Percentiles rank a stretch among this genome's conserved stretches.
These are phyloP conservation scores for Beauveria varroae DNA, from an alignment of 2,329 filamentous ascomycete genomes.

Conservation along the genomic window DNA sequence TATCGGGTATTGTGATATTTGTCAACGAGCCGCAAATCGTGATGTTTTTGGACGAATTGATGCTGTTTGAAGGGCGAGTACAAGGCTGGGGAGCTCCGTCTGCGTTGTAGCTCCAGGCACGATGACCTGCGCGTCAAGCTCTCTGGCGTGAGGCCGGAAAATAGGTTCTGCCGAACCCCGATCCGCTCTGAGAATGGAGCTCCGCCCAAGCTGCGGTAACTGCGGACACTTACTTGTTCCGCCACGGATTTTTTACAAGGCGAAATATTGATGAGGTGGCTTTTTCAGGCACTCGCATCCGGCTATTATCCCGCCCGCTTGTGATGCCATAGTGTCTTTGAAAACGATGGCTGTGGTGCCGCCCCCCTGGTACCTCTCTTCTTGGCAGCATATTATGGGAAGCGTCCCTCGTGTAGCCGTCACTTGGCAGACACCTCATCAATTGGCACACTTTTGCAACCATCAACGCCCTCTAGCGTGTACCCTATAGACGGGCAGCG, in stretches of 20 bases:
- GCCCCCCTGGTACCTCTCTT: neutral
- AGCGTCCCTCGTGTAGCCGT: neutral
- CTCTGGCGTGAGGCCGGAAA: conserved; percentile 1
- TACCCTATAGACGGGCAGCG: neutral
- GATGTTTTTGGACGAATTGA: conserved; percentile 10
- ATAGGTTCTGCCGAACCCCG: conserved; percentile 7
- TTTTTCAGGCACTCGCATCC: neutral
- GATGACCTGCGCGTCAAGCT: conserved; percentile 15
- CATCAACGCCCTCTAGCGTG: neutral
- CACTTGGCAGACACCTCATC: neutral
- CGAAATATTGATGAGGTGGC: conserved; percentile 11
- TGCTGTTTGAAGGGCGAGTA: conserved; percentile 13
- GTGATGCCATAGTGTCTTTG: neutral
- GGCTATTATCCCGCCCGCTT: neutral
- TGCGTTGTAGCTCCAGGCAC: conserved; percentile 12
- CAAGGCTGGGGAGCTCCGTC: conserved; percentile 9
- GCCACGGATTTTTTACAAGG: neutral
- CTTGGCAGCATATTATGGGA: conserved; percentile 5
- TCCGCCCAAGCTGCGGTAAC: neutral
- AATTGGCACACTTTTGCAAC: neutral
- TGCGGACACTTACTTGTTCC: conserved; percentile 6
- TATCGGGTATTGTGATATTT: neutral
- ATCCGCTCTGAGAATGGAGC: conserved; percentile 3
- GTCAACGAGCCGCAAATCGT: neutral
- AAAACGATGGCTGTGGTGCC: neutral